Evolutionary conservation across 306 rosid genomes (phyloP).

Genomic region (Astragalus glycyphyllos): DNA sequence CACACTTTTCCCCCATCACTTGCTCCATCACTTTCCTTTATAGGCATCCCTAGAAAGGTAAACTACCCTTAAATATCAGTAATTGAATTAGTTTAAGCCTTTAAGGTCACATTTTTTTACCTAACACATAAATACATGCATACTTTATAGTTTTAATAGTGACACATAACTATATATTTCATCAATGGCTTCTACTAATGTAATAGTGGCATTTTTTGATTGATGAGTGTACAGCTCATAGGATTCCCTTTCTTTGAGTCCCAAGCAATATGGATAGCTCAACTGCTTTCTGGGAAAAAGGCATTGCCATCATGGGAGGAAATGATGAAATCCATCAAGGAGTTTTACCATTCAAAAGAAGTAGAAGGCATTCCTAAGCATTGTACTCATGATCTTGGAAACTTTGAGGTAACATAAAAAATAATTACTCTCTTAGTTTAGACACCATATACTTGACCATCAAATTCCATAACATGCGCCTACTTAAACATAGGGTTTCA

Average conservation of each 20-base stretch:
- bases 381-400: conserved; percentile 74
- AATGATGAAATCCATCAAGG: conserved; percentile 87
- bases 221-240: conserved; percentile 64
- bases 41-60: conserved; percentile 93
- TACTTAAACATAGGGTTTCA: neutral
- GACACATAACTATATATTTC: neutral
- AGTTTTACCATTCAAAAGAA: conserved; percentile 79
- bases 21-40: conserved; percentile 88
- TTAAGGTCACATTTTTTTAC: neutral
- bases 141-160: conserved; percentile 16
- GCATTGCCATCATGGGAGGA: conserved; percentile 82
- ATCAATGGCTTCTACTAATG: conserved; percentile 15
- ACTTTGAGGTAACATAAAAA: conserved; percentile 68
- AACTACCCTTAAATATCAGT: neutral
- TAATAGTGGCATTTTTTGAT: conserved; percentile 7
- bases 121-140: neutral
- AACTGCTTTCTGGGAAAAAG: conserved; percentile 84
- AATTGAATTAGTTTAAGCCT: neutral
- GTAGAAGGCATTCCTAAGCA: conserved; percentile 73
- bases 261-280: conserved; percentile 98
- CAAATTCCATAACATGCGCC: neutral
- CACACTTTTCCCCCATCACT: conserved; percentile 96
- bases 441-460: neutral
- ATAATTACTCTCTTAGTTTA: conserved; percentile 29
- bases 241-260: conserved; percentile 98